These are phyloP conservation scores for Phylloporus sp. DNA, from an alignment of 768 basidiomycete genomes.

Conservation along the genomic window DNA sequence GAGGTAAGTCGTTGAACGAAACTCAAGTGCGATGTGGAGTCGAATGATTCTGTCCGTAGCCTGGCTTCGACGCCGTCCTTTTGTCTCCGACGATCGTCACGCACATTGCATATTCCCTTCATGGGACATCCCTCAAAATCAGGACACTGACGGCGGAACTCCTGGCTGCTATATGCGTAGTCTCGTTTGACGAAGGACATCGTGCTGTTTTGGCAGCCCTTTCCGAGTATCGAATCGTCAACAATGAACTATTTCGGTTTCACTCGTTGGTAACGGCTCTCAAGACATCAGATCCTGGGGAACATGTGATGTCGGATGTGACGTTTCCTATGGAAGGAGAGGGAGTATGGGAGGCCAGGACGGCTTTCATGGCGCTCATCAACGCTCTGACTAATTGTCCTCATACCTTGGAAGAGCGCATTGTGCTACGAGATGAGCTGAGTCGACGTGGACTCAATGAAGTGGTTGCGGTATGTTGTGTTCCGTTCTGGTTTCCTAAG, in stretches of 20 bases:
- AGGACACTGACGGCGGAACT: constrained; percentile 71
- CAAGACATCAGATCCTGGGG: constrained; percentile 46
- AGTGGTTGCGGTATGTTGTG: constrained; percentile 65
- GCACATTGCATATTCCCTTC: constrained; percentile 69
- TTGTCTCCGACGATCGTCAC: constrained; percentile 61
- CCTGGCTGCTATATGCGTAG: constrained; percentile 77
- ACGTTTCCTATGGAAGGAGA: constrained; percentile 53
- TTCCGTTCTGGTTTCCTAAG: not conserved
- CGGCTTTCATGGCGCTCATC: constrained; percentile 70
- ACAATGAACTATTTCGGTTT: constrained; percentile 76
- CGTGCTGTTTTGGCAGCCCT: constrained; percentile 71
- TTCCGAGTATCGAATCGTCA: constrained; percentile 72
- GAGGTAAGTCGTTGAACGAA: constrained; percentile 47
- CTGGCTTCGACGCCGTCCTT: constrained; percentile 69
- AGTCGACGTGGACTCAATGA: constrained; percentile 79
- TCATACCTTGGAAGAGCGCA: constrained; percentile 72
- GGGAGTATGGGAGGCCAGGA: constrained; percentile 78
- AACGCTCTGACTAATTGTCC: constrained; percentile 78
- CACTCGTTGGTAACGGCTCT: constrained; percentile 67
- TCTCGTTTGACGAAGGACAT: constrained; percentile 69
- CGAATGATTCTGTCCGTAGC: constrained; percentile 36
- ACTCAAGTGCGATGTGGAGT: not conserved
- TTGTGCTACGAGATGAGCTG: constrained; percentile 80
- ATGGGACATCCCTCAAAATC: constrained; percentile 62
- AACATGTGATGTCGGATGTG: constrained; percentile 27